Base-by-base conservation (phyloP, 345 rosid species). In the Citrus trifoliata region DNA sequence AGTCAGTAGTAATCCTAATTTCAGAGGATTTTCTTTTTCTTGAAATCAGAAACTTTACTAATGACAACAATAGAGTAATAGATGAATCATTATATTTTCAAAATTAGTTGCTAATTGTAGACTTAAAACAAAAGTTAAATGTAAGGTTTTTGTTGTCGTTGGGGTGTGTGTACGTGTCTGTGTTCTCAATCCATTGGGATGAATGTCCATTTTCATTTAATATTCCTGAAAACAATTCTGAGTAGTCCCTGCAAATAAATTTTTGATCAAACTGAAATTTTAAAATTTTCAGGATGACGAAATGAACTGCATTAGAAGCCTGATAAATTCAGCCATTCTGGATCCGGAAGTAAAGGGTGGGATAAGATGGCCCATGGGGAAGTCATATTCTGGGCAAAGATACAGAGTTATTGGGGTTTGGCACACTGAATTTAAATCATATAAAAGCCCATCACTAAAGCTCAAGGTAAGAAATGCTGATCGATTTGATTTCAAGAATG, bases 331-430 rank as follows among this genome's bases (percentile, higher is more conserved):
- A 58, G 93, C 91, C 19, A 82, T 87, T 72, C 19, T 89, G 78
- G 94, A 91, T 84, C 83, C 89, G 22, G 85, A 81, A 61, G 88
- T 81, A 80, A 91, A 89, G 80, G 97, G 97, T 25, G 93, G 97
- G 53, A 63, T 93, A 78, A 87, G 88, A 81, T 91, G 96, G 97
- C 87, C 88, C 7, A 16, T 85, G 33, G 89, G 87, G 65, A 84
- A 81, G 85, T 48, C 79, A 76, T 68, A 84, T 59, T 84, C 88
- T 21, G 87, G 71, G 19, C 71, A 87, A 55, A 85, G 91, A 82
- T 90, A 75, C 76, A 70, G 53, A 25, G 81, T 88, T 10, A 37
- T 86, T 67, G 93, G 86, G 63, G 86, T 77, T 60, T 86, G 89
- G 88, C 93, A 88, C 76, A 86, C 89, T 7, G 35, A 33, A 42